A percentile compares a stretch with the other conserved stretches of the same genome.
phyloP scores from a whole-genome alignment of 352 stramenopile genomes.

The Paralagenidium karlingii region DNA sequence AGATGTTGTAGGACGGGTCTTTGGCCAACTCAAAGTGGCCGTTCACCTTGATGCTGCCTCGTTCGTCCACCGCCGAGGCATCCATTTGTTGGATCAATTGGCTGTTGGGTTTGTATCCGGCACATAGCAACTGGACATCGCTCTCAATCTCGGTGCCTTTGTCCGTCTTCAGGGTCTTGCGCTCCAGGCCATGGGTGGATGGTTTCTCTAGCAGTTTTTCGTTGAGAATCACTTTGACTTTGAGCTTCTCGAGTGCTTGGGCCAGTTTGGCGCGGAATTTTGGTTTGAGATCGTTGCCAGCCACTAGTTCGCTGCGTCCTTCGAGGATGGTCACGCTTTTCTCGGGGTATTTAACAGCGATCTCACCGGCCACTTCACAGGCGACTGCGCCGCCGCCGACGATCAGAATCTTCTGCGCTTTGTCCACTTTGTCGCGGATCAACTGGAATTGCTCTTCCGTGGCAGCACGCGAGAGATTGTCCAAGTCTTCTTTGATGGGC shows the following conservation, averaged over 20 bases:
- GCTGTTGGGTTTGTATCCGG: conserved; percentile 8
- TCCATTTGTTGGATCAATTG: conserved; percentile 18
- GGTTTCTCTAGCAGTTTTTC: conserved; percentile 11
- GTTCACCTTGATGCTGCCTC: conserved; percentile 33
- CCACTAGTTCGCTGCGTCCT: conserved; percentile 8
- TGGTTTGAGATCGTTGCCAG: conserved; percentile 6
- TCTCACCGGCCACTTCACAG: conserved; percentile 20
- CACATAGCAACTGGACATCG: conserved; percentile 20
- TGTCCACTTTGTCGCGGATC: conserved; percentile 11
- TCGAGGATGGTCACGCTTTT: conserved; percentile 21
- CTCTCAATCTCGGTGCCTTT: conserved; percentile 17
- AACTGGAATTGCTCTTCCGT: conserved; percentile 12
- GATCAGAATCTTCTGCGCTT: conserved; percentile 11
- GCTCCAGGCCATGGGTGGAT: conserved; percentile 11
- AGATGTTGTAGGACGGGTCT: conserved; percentile 26
- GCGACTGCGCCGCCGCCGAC: conserved; percentile 17
- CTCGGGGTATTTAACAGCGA: conserved; percentile 14
- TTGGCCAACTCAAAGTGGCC: conserved; percentile 27
- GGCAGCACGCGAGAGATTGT: conserved; percentile 7
- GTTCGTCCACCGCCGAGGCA: conserved; percentile 13
- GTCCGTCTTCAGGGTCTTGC: conserved; percentile 8
- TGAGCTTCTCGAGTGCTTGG: conserved; percentile 6
- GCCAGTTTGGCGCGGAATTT: conserved; percentile 10
- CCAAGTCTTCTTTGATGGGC: conserved; percentile 32
- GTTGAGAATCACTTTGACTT: conserved; percentile 12